phyloP scores from a whole-genome alignment of 306 rosid genomes.

The Carpinus viminea region DNA sequence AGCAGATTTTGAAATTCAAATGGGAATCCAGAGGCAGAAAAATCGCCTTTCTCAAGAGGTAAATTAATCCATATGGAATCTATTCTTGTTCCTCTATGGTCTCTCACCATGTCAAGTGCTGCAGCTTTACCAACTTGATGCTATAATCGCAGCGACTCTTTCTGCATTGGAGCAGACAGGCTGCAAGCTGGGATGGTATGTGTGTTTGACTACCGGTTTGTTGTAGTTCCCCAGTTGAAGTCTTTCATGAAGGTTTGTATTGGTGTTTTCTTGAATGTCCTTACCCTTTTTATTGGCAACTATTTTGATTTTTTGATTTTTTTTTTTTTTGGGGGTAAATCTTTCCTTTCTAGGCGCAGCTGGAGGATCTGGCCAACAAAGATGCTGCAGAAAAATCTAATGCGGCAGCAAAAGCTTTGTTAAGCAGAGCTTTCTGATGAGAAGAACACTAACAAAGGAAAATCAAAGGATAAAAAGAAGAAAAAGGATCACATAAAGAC shows the following conservation, averaged over 20 bases:
- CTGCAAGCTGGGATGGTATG: background rate
- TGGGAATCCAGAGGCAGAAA: background rate
- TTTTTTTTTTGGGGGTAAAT: too few relatives aligned
- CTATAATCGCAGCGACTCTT: too few relatives aligned
- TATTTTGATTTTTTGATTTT: too few relatives aligned
- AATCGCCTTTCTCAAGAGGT: background rate
- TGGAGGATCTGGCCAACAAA: background rate
- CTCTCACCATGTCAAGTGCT: too few relatives aligned
- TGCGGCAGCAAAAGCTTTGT: background rate
- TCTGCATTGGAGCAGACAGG: background rate
- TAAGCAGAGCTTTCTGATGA: background rate
- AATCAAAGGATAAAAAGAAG: background rate
- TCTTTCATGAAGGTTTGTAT: background rate
- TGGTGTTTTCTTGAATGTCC: too few relatives aligned
- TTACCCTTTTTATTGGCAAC: too few relatives aligned
- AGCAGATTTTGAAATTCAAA: background rate
- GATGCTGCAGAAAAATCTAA: background rate
- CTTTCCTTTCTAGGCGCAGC: too few relatives aligned
- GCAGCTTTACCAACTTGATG: too few relatives aligned
- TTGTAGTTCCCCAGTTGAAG: background rate
- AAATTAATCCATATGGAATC: too few relatives aligned
- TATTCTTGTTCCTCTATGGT: too few relatives aligned
- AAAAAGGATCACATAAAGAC: background rate
- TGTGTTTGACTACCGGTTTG: background rate
- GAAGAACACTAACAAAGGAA: background rate